phyloP scores from a whole-genome alignment of 2,329 filamentous ascomycete genomes.

The Ambrosiella beaveri region DNA sequence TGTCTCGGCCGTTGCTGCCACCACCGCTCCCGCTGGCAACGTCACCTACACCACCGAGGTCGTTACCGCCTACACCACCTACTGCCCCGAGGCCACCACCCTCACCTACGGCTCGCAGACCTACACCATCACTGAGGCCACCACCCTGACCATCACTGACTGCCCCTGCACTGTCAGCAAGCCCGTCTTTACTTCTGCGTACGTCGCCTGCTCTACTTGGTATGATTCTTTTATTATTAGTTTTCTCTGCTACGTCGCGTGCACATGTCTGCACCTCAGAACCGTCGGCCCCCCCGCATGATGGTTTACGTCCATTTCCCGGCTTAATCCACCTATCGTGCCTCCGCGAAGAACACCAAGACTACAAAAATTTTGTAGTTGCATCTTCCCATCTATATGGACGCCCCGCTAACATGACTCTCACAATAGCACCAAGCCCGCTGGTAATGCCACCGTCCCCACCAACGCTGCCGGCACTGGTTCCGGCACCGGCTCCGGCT shows the following conservation, averaged over 20 bases:
- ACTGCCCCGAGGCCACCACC: conserved; percentile 50
- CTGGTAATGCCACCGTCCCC: conserved; percentile 16
- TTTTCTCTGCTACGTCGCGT: background rate
- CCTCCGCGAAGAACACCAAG: background rate
- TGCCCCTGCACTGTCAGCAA: conserved; percentile 53
- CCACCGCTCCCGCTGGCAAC: conserved; percentile 21
- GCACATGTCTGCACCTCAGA: background rate
- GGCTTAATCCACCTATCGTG: background rate
- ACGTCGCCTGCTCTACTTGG: conserved; percentile 37
- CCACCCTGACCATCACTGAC: conserved; percentile 53
- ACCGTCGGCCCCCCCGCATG: background rate
- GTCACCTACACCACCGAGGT: conserved; percentile 46
- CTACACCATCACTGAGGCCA: conserved; percentile 51
- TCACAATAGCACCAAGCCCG: conserved; percentile 11
- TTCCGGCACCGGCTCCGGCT: conserved; percentile 9
- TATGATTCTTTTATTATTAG: conserved; percentile 19
- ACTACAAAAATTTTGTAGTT: background rate
- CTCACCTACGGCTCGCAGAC: conserved; percentile 47
- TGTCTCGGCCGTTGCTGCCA: conserved; percentile 28
- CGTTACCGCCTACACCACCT: conserved; percentile 50
- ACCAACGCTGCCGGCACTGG: conserved; percentile 11
- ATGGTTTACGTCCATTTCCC: background rate
- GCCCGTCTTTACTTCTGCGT: conserved; percentile 35
- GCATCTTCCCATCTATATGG: background rate
- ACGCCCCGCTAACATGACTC: background rate